Conservation (phyloP, 768 basidiomycete species). For the Boletus coccyginus region DNA sequence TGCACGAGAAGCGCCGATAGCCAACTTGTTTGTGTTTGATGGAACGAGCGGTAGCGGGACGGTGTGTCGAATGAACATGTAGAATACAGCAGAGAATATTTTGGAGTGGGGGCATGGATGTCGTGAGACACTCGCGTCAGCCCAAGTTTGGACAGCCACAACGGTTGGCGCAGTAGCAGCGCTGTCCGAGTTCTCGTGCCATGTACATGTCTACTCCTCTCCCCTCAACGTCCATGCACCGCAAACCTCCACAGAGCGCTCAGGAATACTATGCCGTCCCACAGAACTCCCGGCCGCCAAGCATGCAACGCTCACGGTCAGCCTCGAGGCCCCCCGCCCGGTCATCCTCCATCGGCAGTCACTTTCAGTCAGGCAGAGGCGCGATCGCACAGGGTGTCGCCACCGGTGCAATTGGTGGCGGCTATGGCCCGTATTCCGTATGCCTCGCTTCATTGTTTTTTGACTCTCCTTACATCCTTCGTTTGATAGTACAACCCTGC, state of each 20-base stretch:
- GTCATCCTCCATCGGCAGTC: constrained; percentile 28
- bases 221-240: constrained; percentile 33
- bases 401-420: constrained; percentile 71
- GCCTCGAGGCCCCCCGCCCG: constrained; percentile 24
- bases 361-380: constrained; percentile 40
- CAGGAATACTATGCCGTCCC: constrained; percentile 68
- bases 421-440: constrained; percentile 88
- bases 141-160: constrained; percentile 24
- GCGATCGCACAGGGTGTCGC: constrained; percentile 78
- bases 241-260: constrained; percentile 42
- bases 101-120: not conserved
- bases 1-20: constrained; percentile 88
- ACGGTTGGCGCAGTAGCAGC: constrained; percentile 16
- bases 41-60: constrained; percentile 76
- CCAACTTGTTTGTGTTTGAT: constrained; percentile 90
- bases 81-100: constrained; percentile 4
- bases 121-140: constrained; percentile 16
- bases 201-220: constrained; percentile 3
- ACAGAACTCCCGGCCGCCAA: constrained; percentile 50
- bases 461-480: constrained; percentile 1
- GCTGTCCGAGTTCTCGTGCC: constrained; percentile 8
- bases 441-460: constrained; percentile 23
- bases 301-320: constrained; percentile 29
- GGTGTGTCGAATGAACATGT: constrained; percentile 55
- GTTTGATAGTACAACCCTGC: constrained; percentile 53